Conservation (phyloP, 768 basidiomycete genomes). For the Auricularia sp. region DNA sequence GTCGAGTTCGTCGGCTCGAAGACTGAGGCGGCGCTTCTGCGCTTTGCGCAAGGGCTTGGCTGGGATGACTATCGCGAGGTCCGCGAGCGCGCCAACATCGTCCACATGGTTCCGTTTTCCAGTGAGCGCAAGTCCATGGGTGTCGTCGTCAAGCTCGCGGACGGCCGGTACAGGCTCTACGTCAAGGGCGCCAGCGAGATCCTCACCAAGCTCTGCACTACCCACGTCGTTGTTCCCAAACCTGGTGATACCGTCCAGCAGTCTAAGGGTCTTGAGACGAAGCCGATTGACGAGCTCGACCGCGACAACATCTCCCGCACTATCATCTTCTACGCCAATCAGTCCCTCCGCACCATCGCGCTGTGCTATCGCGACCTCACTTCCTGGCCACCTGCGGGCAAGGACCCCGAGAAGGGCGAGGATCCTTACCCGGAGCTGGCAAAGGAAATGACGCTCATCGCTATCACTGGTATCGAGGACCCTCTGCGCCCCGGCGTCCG, state of each 20-base stretch:
- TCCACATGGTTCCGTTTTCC: constrained; percentile 91
- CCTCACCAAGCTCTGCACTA: constrained; percentile 62
- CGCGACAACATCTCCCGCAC: constrained; percentile 81
- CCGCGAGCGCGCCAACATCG: constrained; percentile 46
- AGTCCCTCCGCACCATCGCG: constrained; percentile 88
- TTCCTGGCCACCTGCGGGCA: constrained; percentile 67
- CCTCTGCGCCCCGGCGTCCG: constrained; percentile 85
- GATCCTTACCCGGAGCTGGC: constrained; percentile 65
- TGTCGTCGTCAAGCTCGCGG: constrained; percentile 57
- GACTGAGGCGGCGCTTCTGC: constrained; percentile 87
- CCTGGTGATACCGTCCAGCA: constrained; percentile 19
- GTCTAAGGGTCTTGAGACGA: constrained; percentile 18
- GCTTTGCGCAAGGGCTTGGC: constrained; percentile 69
- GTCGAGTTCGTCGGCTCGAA: constrained; percentile 78
- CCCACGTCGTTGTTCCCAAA: constrained; percentile 61
- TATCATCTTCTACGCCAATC: constrained; percentile 97
- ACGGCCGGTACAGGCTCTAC: constrained; percentile 56
- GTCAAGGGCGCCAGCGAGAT: constrained; percentile 95
- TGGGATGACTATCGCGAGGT: constrained; percentile 67
- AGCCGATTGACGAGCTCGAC: constrained; percentile 53
- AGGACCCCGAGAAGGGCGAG: constrained; percentile 30
- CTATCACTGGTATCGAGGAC: constrained; percentile 92
- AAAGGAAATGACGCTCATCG: constrained; percentile 70
- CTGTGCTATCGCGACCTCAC: constrained; percentile 85
- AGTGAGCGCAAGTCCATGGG: constrained; percentile 94